phyloP scores from a whole-genome alignment of 73 alveolate species.

The Tetrahymena elliotti region DNA sequence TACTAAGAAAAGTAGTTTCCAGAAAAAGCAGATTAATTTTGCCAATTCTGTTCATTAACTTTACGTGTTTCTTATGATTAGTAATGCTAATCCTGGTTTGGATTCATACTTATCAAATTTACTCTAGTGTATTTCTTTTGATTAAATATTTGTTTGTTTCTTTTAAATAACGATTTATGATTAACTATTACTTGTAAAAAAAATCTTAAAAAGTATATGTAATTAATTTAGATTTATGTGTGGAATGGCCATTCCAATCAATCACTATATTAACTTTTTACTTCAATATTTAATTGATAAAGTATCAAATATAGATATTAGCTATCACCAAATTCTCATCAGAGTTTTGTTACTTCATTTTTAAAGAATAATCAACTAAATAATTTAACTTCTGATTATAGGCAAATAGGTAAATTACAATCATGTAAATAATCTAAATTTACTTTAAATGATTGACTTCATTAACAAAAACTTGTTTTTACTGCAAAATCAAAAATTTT shows the following conservation, averaged over 20 bases:
- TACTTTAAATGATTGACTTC: background rate
- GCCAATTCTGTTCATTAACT: background rate
- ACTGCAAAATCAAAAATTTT: background rate
- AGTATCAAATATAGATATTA: background rate
- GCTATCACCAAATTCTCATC: background rate
- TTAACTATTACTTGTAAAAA: background rate
- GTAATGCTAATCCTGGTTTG: background rate
- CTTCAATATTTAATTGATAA: background rate
- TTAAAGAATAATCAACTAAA: background rate
- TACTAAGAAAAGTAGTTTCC: background rate
- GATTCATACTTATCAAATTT: background rate
- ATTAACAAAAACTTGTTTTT: too few species aligned
- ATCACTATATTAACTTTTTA: too few species aligned
- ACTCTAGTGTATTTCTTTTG: background rate
- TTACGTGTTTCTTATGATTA: background rate
- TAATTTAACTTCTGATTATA: background rate
- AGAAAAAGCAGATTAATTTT: background rate
- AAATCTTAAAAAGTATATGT: background rate
- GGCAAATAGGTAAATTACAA: background rate
- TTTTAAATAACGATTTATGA: background rate
- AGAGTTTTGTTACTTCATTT: background rate
- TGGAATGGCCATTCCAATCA: background rate
- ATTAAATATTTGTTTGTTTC: background rate
- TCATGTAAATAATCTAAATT: background rate
- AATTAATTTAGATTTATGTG: background rate